Percentiles rank a stretch among this genome's conserved stretches.
phyloP scores from a whole-genome alignment of 2,329 filamentous ascomycete species.

The Colletotrichum sp. region DNA sequence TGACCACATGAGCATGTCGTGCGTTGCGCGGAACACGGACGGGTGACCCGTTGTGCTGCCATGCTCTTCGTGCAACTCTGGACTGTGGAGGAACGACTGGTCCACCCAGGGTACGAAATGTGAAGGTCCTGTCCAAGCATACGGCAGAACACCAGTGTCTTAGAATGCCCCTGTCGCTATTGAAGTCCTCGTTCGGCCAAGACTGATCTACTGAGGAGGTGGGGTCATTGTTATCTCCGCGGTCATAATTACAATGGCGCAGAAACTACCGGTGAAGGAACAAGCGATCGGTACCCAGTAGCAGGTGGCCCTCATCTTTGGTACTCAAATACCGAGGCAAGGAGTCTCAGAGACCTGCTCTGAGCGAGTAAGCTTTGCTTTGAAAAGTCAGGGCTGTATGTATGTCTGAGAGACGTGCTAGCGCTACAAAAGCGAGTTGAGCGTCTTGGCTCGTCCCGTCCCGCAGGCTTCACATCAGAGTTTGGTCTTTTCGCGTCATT shows the following conservation, averaged over 20 bases:
- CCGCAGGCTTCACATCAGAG: background rate
- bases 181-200: background rate
- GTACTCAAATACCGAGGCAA: background rate
- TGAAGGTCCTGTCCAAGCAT: background rate
- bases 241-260: background rate
- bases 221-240: background rate
- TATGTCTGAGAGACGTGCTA: background rate
- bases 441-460: background rate
- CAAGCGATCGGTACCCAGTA: background rate
- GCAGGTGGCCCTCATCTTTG: background rate
- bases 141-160: background rate
- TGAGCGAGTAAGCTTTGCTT: background rate
- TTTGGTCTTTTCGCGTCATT: background rate
- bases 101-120: background rate
- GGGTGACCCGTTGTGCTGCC: background rate
- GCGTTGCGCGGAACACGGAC: background rate
- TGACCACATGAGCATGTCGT: background rate
- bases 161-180: background rate
- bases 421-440: background rate
- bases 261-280: background rate
- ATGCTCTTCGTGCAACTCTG: background rate
- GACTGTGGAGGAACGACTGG: background rate
- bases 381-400: background rate
- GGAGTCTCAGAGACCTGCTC: background rate
- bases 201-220: background rate